A percentile compares a stretch with the other conserved stretches of the same genome.
These are phyloP conservation scores for Sophora flavescens DNA, from an alignment of 306 rosid genomes.

Conservation along the genomic window DNA sequence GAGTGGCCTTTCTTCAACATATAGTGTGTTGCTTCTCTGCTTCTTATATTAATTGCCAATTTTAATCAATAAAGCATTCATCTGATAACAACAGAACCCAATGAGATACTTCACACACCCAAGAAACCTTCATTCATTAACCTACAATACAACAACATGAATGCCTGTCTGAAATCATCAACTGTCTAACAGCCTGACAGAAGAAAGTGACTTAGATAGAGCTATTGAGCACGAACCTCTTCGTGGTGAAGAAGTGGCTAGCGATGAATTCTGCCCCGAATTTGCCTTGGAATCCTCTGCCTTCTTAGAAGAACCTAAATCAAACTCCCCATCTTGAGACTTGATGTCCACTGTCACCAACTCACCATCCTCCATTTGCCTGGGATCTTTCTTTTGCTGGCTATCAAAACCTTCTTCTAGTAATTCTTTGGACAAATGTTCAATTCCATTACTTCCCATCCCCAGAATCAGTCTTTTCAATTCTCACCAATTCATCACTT, in stretches of 20 bases:
- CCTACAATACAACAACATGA: constrained; percentile 1
- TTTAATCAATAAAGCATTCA: constrained; percentile 7
- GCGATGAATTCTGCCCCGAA: constrained; percentile 14
- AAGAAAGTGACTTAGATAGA: constrained; percentile 29
- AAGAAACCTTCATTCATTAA: not conserved
- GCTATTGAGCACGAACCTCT: constrained; percentile 59
- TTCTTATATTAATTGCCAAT: not conserved
- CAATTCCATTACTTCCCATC: constrained; percentile 60
- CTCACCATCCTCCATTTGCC: constrained; percentile 43
- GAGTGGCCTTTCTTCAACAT: not conserved
- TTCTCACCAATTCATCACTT: constrained; percentile 30
- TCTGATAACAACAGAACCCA: constrained; percentile 2
- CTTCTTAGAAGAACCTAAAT: constrained; percentile 46
- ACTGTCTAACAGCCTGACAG: constrained; percentile 20
- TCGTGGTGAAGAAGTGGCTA: constrained; percentile 50
- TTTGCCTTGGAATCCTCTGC: constrained; percentile 35
- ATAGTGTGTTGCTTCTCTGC: not conserved
- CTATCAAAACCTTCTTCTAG: constrained; percentile 47
- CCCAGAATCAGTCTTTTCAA: constrained; percentile 27
- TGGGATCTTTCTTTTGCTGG: constrained; percentile 44
- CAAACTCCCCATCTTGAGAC: constrained; percentile 39
- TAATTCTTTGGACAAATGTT: constrained; percentile 36
- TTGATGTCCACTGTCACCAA: constrained; percentile 19
- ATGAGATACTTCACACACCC: not conserved
- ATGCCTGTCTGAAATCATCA: constrained; percentile 2